Conservation (phyloP, 352 stramenopile genomes). For the Globisporangium iwayamae region DNA sequence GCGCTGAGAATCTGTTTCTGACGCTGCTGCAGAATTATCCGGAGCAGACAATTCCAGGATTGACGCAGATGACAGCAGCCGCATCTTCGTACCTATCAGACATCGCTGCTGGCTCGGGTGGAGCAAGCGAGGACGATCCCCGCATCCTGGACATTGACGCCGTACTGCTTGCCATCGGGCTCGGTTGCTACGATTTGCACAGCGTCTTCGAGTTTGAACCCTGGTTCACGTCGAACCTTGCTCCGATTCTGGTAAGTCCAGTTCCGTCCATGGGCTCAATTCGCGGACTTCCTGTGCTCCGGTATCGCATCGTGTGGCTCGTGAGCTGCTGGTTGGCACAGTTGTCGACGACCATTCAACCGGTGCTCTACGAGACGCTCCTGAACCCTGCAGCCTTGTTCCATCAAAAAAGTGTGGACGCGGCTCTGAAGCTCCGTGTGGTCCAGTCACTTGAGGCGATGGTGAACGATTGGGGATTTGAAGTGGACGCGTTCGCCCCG, state of each 20-base stretch:
- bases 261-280: conserved; percentile 31
- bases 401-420: conserved; percentile 29
- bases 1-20: conserved; percentile 81
- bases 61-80: conserved; percentile 62
- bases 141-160: conserved; percentile 67
- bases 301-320: conserved; percentile 80
- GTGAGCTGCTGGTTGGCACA: conserved; percentile 86
- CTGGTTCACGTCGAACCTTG: conserved; percentile 74
- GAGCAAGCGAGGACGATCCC: conserved; percentile 19
- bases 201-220: conserved; percentile 86
- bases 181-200: conserved; percentile 85
- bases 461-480: conserved; percentile 81
- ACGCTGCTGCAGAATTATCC: conserved; percentile 77
- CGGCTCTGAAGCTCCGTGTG: conserved; percentile 65
- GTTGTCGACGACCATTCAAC: conserved; percentile 55
- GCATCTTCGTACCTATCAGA: conserved; percentile 51
- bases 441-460: conserved; percentile 80
- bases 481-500: conserved; percentile 60
- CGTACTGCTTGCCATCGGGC: conserved; percentile 73
- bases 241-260: conserved; percentile 54
- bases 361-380: conserved; percentile 77
- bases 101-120: conserved; percentile 15
- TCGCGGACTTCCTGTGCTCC: conserved; percentile 58
- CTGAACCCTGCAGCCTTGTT: conserved; percentile 42
- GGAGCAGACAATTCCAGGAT: conserved; percentile 55